Evolutionary conservation across 192 early-diverging fungal genomes (phyloP).

Genomic region (Backusella sp.): DNA sequence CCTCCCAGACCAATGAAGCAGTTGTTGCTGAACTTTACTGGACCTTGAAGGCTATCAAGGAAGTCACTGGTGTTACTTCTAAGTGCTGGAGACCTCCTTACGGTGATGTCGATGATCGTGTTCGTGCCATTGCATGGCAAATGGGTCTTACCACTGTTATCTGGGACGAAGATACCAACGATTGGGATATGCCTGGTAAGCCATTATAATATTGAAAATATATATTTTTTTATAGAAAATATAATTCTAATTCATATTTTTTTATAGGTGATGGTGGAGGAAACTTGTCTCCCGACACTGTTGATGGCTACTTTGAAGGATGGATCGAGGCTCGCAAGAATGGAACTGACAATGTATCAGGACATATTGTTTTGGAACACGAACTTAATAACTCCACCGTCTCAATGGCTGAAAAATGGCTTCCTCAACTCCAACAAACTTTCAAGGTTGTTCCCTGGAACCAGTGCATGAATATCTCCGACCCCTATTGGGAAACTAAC

Average conservation of each 20-base stretch:
- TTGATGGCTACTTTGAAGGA: constrained; percentile 25
- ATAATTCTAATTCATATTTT: too few species aligned
- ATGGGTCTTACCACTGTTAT: constrained; percentile 34
- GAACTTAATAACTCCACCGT: constrained; percentile 42
- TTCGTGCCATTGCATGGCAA: constrained; percentile 42
- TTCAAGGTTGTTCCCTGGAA: constrained; percentile 39
- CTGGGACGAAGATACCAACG: constrained; percentile 38
- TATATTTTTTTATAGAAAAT: not conserved
- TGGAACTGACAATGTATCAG: constrained; percentile 25
- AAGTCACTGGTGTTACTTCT: constrained; percentile 42
- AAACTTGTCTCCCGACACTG: constrained; percentile 27
- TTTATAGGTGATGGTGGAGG: constrained; percentile 30
- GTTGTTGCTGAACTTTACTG: constrained; percentile 57
- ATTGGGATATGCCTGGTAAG: constrained; percentile 42
- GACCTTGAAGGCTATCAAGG: constrained; percentile 42
- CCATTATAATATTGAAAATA: too few species aligned
- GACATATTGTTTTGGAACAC: constrained; percentile 44
- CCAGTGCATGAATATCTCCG: constrained; percentile 32
- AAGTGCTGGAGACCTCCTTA: constrained; percentile 53
- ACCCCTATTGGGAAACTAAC: constrained; percentile 38
- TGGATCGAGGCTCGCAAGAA: constrained; percentile 26
- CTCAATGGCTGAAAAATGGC: constrained; percentile 42
- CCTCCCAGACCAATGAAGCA: constrained; percentile 39
- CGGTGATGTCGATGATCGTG: constrained; percentile 54
- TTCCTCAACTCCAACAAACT: constrained; percentile 36